Evolutionary conservation across 106 monocot species (phyloP).

Genomic region (Dactylorhiza incarnata): DNA sequence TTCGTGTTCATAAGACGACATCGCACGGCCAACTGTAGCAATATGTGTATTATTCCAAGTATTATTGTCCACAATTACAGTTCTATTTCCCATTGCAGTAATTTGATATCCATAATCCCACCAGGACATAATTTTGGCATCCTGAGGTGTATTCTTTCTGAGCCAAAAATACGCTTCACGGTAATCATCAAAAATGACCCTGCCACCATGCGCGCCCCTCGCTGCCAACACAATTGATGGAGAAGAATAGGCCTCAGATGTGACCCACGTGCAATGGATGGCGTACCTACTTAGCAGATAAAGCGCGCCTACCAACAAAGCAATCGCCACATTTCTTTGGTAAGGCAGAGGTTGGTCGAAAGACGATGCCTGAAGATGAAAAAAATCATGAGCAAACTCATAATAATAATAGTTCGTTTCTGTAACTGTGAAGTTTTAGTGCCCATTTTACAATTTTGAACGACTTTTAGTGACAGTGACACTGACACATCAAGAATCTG

Average conservation of each 20-base stretch:
- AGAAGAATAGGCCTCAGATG: constrained; percentile 84
- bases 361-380: constrained; percentile 31
- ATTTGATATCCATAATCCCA: constrained; percentile 88
- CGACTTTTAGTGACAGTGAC: not conserved
- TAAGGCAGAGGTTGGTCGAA: constrained; percentile 61
- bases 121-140: constrained; percentile 86
- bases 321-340: constrained; percentile 52
- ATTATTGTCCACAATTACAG: constrained; percentile 82
- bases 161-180: constrained; percentile 85
- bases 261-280: constrained; percentile 82
- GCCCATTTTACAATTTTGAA: not conserved
- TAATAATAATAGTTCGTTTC: constrained; percentile 1
- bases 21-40: constrained; percentile 75
- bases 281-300: constrained; percentile 69
- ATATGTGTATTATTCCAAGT: constrained; percentile 88
- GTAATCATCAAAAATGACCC: constrained; percentile 84
- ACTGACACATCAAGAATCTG: no score
- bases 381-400: not conserved
- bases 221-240: constrained; percentile 77
- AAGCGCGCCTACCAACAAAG: constrained; percentile 54
- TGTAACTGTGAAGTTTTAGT: not conserved
- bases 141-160: constrained; percentile 68
- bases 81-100: constrained; percentile 84
- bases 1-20: constrained; percentile 74
- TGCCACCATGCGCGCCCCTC: constrained; percentile 46